phyloP scores from a whole-genome alignment of 2,329 filamentous ascomycete genomes.

The Dactylellina cionopaga region DNA sequence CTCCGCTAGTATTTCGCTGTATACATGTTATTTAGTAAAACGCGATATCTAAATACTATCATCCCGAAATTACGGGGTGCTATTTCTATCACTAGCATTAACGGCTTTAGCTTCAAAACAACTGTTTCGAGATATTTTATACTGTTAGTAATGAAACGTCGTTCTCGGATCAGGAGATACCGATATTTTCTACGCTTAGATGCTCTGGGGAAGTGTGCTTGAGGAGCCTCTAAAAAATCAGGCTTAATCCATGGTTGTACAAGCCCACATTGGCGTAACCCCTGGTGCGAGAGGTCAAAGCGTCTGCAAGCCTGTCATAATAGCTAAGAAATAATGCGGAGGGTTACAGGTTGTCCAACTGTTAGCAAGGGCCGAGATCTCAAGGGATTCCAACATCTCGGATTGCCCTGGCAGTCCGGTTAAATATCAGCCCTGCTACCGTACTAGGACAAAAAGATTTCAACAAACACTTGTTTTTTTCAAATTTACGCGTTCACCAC shows the following conservation, averaged over 20 bases:
- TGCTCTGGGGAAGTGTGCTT: background rate
- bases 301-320: background rate
- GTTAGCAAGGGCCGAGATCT: background rate
- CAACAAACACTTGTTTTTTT: no score
- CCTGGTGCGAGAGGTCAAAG: background rate
- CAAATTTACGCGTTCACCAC: no score
- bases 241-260: background rate
- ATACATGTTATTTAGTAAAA: background rate
- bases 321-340: background rate
- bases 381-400: background rate
- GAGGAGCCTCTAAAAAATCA: background rate
- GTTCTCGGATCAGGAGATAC: background rate
- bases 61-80: background rate
- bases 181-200: background rate
- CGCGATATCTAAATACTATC: background rate
- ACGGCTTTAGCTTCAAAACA: no score
- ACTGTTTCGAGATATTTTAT: no score
- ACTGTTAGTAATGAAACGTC: no score
- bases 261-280: background rate
- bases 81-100: no score
- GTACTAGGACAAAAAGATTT: no score
- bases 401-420: background rate
- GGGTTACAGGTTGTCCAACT: background rate
- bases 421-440: slow-evolving; percentile 1
- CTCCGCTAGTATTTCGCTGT: background rate